Base-by-base conservation (phyloP, 495 filamentous ascomycete species). In the Aspergillus olivimuriae region DNA sequence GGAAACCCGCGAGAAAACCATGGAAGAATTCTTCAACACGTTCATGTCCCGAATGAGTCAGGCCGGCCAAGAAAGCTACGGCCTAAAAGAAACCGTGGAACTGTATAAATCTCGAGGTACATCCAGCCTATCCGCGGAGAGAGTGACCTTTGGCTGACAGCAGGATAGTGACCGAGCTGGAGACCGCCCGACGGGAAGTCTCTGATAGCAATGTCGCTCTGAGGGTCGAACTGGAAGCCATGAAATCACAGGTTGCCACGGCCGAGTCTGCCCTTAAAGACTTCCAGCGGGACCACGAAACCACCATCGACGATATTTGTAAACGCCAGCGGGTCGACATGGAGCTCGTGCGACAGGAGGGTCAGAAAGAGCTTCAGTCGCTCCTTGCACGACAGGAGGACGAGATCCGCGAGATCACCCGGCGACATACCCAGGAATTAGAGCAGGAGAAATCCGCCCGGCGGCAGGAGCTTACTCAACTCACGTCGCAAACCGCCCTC, bases 71-170 rank as follows among this genome's bases (percentile, higher is more conserved):
- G 80, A 83, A 43, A 77, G 72, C 50, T 77, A 73, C 36, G 71
- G 66, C 1, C 53, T 86, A 40, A 85, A 88, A 51, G 84, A 90
- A 41, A 73, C 77, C 0, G 69, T 90, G 16, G 74, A 78, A 3
- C 19, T 85, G 4, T 83, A 84, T 52, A 89, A 92, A 60, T 72
- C 73, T 26, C 73, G 79, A 76, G 76, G 89, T 95, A 71, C 45
- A 81, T 65, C n/a, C n/a, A n/a, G n/a, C n/a, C n/a, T n/a, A n/a
- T n/a, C n/a, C n/a, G n/a, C n/a, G n/a, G n/a, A n/a, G n/a, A n/a
- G n/a, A n/a, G n/a, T n/a, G n/a, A n/a, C n/a, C n/a, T n/a, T n/a
- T n/a, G n/a, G n/a, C n/a, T n/a, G n/a, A n/a, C n/a, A n/a, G n/a
- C n/a, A n/a, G n/a, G n/a, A 36, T 48, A 95, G 89, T 84, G 33